phyloP scores from a whole-genome alignment of 2,329 filamentous ascomycete species.

The Ceratocystis eucalypticola region DNA sequence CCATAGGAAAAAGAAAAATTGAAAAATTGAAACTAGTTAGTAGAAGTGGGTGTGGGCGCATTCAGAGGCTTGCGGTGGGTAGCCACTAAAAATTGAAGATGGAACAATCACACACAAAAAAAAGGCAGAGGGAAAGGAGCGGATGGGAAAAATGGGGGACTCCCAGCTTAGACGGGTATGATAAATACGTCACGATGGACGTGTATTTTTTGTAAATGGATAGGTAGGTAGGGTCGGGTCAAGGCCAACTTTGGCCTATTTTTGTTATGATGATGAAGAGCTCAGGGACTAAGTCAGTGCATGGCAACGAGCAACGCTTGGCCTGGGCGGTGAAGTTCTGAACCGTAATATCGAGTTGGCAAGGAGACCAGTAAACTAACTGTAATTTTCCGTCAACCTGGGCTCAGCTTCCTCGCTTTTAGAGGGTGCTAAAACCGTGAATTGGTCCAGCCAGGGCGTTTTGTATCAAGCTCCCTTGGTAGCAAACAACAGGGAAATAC shows the following conservation, averaged over 20 bases:
- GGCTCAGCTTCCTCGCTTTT: background rate
- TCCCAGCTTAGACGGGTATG: background rate
- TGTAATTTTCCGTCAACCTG: background rate
- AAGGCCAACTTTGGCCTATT: background rate
- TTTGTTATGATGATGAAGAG: background rate
- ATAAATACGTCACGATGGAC: conserved; percentile 4
- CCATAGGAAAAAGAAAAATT: conserved; percentile 10
- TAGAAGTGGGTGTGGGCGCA: conserved; percentile 15
- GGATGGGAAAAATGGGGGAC: background rate
- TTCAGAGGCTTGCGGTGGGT: conserved; percentile 7
- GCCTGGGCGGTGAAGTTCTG: background rate
- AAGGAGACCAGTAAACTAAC: background rate
- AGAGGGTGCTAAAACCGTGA: background rate
- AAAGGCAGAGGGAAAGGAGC: conserved; percentile 3
- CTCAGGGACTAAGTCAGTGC: background rate
- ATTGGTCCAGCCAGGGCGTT: background rate
- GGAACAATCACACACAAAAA: conserved; percentile 7
- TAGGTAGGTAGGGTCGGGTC: background rate
- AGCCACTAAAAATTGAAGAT: conserved; percentile 8
- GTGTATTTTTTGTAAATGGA: background rate
- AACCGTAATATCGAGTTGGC: background rate
- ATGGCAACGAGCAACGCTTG: background rate
- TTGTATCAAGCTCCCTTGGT: background rate
- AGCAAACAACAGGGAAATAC: background rate
- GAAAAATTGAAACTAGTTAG: conserved; percentile 13